Percentiles rank a stretch among this genome's conserved stretches.
phyloP scores from a whole-genome alignment of 148 eudicot genomes.

The Diospyros lotus region DNA sequence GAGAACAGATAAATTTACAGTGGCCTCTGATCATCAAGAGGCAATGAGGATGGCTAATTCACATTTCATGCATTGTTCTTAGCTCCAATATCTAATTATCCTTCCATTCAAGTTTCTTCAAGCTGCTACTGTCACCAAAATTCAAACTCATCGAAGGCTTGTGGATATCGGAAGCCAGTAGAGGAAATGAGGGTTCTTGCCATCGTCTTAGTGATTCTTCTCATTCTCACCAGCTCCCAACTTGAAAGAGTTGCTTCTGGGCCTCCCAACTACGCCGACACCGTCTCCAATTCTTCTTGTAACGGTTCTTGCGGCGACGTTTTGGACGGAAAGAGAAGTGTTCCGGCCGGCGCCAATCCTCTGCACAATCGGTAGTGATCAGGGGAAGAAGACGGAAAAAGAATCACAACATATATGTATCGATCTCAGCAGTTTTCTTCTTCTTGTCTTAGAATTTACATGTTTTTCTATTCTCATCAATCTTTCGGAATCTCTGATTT shows the following conservation, averaged over 20 bases:
- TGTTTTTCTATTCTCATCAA: too few species aligned
- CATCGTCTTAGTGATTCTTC: background rate
- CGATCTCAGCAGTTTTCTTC: too few species aligned
- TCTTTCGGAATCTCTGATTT: too few species aligned
- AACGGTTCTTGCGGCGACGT: conserved; percentile 2
- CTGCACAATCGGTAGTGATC: conserved; percentile 14
- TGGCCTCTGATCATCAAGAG: too few species aligned
- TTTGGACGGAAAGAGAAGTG: conserved; percentile 12
- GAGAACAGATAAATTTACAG: too few species aligned
- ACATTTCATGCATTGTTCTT: background rate
- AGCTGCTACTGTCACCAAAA: background rate
- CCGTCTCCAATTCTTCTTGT: background rate
- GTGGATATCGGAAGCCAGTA: too few species aligned
- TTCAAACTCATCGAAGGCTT: too few species aligned
- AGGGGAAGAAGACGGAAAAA: background rate
- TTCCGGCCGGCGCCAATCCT: conserved; percentile 16
- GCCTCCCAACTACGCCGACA: background rate
- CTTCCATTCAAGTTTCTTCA: background rate
- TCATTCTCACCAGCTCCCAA: background rate
- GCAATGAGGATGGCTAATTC: too few species aligned
- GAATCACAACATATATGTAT: too few species aligned
- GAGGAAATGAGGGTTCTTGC: background rate
- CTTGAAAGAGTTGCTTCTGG: background rate
- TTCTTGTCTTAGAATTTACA: too few species aligned
- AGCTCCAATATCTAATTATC: background rate